Base-by-base conservation (phyloP, 2,329 filamentous ascomycete genomes). In the Dothideomycetes sp. region DNA sequence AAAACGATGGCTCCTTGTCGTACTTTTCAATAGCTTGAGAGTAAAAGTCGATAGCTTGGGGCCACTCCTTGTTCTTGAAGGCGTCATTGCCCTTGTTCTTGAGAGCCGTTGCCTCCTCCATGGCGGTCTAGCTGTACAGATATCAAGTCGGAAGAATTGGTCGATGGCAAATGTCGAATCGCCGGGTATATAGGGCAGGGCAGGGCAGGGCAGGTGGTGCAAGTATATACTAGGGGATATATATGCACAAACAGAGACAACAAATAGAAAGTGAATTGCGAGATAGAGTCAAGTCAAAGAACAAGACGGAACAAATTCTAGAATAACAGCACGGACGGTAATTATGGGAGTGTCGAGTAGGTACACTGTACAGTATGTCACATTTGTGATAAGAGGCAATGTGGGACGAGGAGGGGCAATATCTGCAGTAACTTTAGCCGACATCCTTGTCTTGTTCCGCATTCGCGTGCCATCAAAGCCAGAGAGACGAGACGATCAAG, bases 31-130 rank as follows among this genome's bases (percentile, higher is more conserved):
- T 96, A 18, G 89, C 89, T 64, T 93, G 76, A 41, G 78, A 78
- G 64, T 98, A 98, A 51, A 80, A 78, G 2, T 88, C 80, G 48
- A 94, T 73, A 6, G 91, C 91, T 3, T 73, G 68, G 9, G 74
- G 76, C 83, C 84, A 98, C 68, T 96, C 83, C 56, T 94, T 86
- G 22, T 78, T 71, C 43, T 80, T 78, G 65, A 96, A 96, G 39
- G 87, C 87, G 57, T 88, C 84, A 66, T 98, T 98, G 60, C 91
- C 91, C 64, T 93, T 76, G 63, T 93, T 82, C 70, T 98, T 98
- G 53, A 94, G 70, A 58, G 81, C 82, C 51, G 79, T 74, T 38
- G 89, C 89, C 62, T 84, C 78, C 22, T 40, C 37, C 37, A 40
- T 40, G 29, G 15, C 20, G 23, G 13, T 8, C 8, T 22, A 32